These are phyloP conservation scores for Skeletonema grethae DNA, from an alignment of 108 stramenopile species.

Conservation along the genomic window DNA sequence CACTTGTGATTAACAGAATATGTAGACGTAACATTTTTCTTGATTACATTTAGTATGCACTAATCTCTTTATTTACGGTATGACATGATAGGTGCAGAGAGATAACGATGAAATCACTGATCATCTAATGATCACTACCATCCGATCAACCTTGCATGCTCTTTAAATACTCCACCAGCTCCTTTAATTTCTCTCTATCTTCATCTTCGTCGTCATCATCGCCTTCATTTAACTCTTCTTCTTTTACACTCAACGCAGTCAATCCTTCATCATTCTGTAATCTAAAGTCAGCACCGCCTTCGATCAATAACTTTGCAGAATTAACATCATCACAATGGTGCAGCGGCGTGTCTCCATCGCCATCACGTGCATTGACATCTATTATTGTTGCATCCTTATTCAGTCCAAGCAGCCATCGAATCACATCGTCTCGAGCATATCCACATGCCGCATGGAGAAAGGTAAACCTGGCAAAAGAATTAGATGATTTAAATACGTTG, in stretches of 20 bases:
- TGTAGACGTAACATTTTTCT: neutral
- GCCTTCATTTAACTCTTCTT: conserved; percentile 44
- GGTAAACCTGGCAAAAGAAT: neutral
- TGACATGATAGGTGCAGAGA: neutral
- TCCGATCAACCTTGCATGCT: conserved; percentile 2
- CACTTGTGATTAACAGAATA: conserved; percentile 1
- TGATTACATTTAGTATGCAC: neutral
- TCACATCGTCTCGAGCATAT: conserved; percentile 46
- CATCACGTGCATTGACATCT: conserved; percentile 51
- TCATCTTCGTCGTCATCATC: conserved; percentile 51
- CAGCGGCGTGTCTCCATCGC: conserved; percentile 61
- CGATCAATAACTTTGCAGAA: conserved; percentile 49
- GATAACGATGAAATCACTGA: neutral
- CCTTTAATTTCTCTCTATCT: conserved; percentile 49
- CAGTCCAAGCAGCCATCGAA: conserved; percentile 41
- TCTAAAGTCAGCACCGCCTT: conserved; percentile 41
- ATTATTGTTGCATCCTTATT: conserved; percentile 22
- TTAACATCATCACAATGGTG: conserved; percentile 57
- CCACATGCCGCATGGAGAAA: conserved; percentile 18
- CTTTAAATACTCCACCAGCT: conserved; percentile 39
- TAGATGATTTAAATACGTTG: neutral
- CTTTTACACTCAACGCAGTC: conserved; percentile 44
- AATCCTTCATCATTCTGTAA: conserved; percentile 42
- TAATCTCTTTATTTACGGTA: neutral
- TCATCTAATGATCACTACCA: neutral